Evolutionary conservation across 2,329 filamentous ascomycete genomes (phyloP).

Genomic region (Claviceps sp.): DNA sequence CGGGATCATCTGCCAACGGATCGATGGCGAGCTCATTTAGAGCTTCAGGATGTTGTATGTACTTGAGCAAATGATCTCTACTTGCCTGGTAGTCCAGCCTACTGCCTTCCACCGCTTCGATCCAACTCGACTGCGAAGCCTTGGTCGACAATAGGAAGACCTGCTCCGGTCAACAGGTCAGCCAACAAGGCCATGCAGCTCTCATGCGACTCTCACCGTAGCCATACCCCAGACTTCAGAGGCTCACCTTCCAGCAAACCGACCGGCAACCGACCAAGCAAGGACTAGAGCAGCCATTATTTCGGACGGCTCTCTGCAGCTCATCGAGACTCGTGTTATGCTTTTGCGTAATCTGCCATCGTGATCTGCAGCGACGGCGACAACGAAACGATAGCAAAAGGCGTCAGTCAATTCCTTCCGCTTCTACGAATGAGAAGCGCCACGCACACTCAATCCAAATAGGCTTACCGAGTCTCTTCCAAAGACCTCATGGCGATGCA

Average conservation of each 20-base stretch:
- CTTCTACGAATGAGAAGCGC: background rate
- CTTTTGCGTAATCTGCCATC: conserved; percentile 53
- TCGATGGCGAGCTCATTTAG: conserved; percentile 58
- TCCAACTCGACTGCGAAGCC: conserved; percentile 53
- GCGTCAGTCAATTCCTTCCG: background rate
- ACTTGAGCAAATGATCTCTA: conserved; percentile 62
- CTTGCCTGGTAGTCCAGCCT: conserved; percentile 62
- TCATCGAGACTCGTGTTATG: conserved; percentile 44
- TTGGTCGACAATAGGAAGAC: conserved; percentile 68
- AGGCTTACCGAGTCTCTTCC: conserved; percentile 24
- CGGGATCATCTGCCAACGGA: conserved; percentile 69
- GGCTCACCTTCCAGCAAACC: conserved; percentile 73
- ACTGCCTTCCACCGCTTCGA: conserved; percentile 49
- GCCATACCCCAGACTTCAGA: background rate
- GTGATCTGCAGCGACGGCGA: conserved; percentile 31
- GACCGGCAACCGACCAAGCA: conserved; percentile 67
- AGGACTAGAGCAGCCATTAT: conserved; percentile 44
- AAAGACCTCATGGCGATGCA: conserved; percentile 21
- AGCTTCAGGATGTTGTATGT: conserved; percentile 73
- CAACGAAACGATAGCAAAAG: background rate
- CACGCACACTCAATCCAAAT: background rate
- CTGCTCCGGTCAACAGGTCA: conserved; percentile 27
- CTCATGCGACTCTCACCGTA: background rate
- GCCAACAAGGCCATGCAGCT: background rate
- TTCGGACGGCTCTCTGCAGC: conserved; percentile 50